Base-by-base conservation (phyloP, 805 yeast genomes). In the Metschnikowia matae region DNA sequence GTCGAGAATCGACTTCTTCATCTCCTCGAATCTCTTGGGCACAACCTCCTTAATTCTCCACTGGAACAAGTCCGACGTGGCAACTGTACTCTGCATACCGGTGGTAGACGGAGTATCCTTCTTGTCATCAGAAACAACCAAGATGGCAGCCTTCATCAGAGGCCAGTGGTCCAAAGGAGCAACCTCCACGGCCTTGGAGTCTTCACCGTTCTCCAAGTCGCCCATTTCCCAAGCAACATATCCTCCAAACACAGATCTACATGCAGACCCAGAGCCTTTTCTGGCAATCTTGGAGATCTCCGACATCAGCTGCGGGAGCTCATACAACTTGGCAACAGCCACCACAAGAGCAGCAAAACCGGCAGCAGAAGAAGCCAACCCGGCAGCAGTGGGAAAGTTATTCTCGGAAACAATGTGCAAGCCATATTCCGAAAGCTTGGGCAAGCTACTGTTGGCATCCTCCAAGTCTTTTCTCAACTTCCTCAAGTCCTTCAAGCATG, bases 161-260 rank as follows among this genome's bases (percentile, higher is more conserved):
- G 97, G 90, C 99, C 99, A 94, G 68, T 89, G 96, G 34, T 73
- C 75, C 59, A 77, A 64, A 7, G 96, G 86, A 3, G 96, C 96
- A 37, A 94, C 81, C 71, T 91, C 89, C 29, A 90, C 96, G 3
- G 99, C 99, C 60, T 83, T 85, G 13, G 97, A 91, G 71, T 94
- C 99, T 41, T 81, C 76, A n/a, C 99, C 99, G 63, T 90, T 85
- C 0, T 56, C 70, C 51, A 63, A 55, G 3, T 60, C 57, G 50
- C 99, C 99, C 97, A 91, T 90, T 68, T 94, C 97, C 99, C 99
- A 94, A 3, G 98, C 98, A 11, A 94, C 99, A 64, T 83, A 94
- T 6, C 99, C 99, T 44, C 99, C 98, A 69, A 89, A 89, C 54
- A 94, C 75, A 7, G 98, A 94, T 68, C 99, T 81, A 72, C 99